phyloP scores from a whole-genome alignment of 2,329 filamentous ascomycete genomes.

The Fusarium albidum region DNA sequence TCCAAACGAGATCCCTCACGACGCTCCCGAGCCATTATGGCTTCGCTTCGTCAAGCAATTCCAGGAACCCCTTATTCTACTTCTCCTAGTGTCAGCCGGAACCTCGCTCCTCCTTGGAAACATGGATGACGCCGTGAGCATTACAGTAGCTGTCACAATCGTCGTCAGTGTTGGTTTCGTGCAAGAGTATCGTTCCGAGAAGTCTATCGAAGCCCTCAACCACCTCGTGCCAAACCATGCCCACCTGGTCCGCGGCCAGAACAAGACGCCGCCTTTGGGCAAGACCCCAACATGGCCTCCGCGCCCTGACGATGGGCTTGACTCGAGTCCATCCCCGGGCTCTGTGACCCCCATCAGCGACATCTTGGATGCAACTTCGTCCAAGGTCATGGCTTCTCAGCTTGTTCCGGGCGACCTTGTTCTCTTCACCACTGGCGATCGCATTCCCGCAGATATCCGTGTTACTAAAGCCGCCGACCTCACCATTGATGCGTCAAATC shows the following conservation, averaged over 20 bases:
- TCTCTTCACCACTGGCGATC: conserved; percentile 92
- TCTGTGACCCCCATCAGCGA: conserved; percentile 68
- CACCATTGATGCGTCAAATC: conserved; percentile 94
- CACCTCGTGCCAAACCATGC: conserved; percentile 95
- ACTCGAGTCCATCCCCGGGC: conserved; percentile 53
- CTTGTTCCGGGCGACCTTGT: conserved; percentile 94
- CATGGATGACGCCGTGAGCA: conserved; percentile 93
- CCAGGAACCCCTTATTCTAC: conserved; percentile 90
- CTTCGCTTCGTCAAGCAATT: conserved; percentile 96
- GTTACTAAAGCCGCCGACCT: conserved; percentile 91
- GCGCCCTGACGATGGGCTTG: conserved; percentile 51
- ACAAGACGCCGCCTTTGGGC: conserved; percentile 42
- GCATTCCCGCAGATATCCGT: conserved; percentile 94
- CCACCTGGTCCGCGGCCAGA: conserved; percentile 80
- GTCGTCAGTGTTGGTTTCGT: conserved; percentile 96
- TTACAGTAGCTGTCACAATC: conserved; percentile 94
- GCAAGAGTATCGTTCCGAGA: conserved; percentile 97
- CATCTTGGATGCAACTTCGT: conserved; percentile 75
- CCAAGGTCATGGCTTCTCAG: conserved; percentile 85
- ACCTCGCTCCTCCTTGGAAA: conserved; percentile 93
- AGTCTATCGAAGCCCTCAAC: conserved; percentile 94
- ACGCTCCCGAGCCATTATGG: conserved; percentile 94
- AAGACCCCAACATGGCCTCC: conserved; percentile 59
- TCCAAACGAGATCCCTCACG: conserved; percentile 93
- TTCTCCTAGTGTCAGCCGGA: conserved; percentile 87